A percentile compares a stretch with the other conserved stretches of the same genome.
Evolutionary conservation across 331 rosid species (phyloP).

Genomic region (Stylosanthes scabra): DNA sequence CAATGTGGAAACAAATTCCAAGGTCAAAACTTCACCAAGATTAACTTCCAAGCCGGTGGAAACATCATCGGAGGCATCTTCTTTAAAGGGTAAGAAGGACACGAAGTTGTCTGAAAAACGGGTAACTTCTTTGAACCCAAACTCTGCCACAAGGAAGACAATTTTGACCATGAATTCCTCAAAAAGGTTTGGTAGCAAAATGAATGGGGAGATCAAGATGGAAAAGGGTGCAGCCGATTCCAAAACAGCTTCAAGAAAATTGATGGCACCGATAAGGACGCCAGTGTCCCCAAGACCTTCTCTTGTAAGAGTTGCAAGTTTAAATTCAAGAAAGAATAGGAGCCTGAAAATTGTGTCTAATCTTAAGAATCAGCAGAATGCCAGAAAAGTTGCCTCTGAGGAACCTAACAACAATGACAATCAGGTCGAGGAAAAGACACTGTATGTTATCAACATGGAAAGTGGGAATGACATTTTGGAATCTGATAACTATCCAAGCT

Average conservation of each 20-base stretch:
- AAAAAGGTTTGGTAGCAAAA: conserved; percentile 40
- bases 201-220: conserved; percentile 46
- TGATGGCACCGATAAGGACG: conserved; percentile 37
- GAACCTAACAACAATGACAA: conserved; percentile 29
- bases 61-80: conserved; percentile 33
- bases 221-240: conserved; percentile 45
- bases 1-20: conserved; percentile 31
- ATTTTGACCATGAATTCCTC: conserved; percentile 43
- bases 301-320: conserved; percentile 48
- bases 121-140: conserved; percentile 44
- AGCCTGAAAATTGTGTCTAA: conserved; percentile 47
- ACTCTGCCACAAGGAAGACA: conserved; percentile 40
- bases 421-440: conserved; percentile 68
- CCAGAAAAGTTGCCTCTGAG: conserved; percentile 22
- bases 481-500: conserved; percentile 48
- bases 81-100: conserved; percentile 43
- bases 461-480: conserved; percentile 48
- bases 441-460: conserved; percentile 69
- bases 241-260: conserved; percentile 53
- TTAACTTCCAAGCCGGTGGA: conserved; percentile 34
- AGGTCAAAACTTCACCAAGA: conserved; percentile 35
- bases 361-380: conserved; percentile 34
- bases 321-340: conserved; percentile 49
- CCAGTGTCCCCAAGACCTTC: conserved; percentile 54
- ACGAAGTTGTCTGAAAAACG: conserved; percentile 46